Percentiles rank a stretch among this genome's conserved stretches.
Conservation (phyloP, 192 early-diverging fungal species). For the Podila clonocystis region DNA sequence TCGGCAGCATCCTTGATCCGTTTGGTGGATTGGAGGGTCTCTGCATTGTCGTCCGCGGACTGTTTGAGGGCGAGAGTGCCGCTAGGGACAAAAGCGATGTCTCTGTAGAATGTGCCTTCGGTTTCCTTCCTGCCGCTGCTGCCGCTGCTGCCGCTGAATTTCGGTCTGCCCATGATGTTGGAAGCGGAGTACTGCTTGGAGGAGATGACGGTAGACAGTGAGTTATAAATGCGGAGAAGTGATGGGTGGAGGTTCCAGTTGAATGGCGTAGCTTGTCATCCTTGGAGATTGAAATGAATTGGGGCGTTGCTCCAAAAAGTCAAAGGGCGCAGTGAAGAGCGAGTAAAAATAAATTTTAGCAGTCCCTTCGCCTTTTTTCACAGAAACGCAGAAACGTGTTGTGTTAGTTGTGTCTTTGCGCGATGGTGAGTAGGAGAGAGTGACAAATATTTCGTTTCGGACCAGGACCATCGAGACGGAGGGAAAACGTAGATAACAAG, state of each 20-base stretch:
- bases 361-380: neutral
- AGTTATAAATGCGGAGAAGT: neutral
- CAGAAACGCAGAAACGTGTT: neutral
- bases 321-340: no score
- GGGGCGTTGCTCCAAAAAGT: neutral
- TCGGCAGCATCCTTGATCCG: constrained; percentile 10
- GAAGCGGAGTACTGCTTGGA: neutral
- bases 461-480: no score
- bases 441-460: constrained; percentile 2
- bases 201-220: neutral
- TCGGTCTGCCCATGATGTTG: neutral
- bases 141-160: neutral
- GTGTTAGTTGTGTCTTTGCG: neutral
- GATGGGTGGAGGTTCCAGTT: neutral
- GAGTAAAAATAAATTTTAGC: no score
- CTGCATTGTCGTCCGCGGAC: neutral
- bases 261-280: neutral
- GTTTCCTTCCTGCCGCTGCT: constrained; percentile 12
- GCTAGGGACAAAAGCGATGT: constrained; percentile 42
- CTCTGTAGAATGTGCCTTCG: constrained; percentile 29
- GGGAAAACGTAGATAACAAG: no score
- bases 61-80: constrained; percentile 25
- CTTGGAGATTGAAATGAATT: neutral
- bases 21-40: neutral
- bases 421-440: no score